Conservation (phyloP, 1,284 basidiomycete species). For the Salmacisia buchloeana region DNA sequence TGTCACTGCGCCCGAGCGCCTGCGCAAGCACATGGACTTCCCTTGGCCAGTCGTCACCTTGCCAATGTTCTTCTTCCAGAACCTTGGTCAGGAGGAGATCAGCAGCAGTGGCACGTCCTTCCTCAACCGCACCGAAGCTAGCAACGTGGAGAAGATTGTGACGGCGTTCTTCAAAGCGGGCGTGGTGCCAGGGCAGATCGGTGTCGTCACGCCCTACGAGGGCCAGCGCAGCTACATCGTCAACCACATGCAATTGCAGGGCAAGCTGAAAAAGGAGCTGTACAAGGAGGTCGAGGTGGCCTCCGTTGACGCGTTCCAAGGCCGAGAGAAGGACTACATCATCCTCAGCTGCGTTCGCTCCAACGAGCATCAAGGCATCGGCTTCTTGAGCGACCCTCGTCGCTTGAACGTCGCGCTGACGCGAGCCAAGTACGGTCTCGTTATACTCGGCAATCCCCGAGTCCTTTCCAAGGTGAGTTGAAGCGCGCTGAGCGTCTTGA, state of each 20-base stretch:
- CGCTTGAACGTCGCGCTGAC: conserved; percentile 95
- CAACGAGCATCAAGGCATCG: conserved; percentile 99
- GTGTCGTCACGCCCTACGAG: conserved; percentile 97
- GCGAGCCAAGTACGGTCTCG: conserved; percentile 93
- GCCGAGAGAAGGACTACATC: conserved; percentile 99
- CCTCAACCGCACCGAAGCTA: conserved; percentile 96
- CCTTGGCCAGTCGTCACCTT: conserved; percentile 97
- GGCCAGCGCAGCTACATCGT: conserved; percentile 98
- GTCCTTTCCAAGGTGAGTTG: conserved; percentile 75
- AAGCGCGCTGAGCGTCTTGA: neutral
- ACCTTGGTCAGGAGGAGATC: conserved; percentile 97
- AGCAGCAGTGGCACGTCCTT: conserved; percentile 97
- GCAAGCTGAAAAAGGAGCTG: conserved; percentile 92
- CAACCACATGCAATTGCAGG: conserved; percentile 99
- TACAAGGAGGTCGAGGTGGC: conserved; percentile 99
- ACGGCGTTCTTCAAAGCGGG: conserved; percentile 99
- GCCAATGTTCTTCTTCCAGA: conserved; percentile 99
- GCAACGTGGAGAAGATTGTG: conserved; percentile 98
- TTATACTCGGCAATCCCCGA: conserved; percentile 96
- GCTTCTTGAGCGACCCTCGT: conserved; percentile 95
- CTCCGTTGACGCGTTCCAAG: conserved; percentile 98
- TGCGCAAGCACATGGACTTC: conserved; percentile 96
- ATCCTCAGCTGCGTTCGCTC: conserved; percentile 97
- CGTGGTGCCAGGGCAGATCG: conserved; percentile 89
- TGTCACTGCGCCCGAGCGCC: conserved; percentile 92